Evolutionary conservation across 179 eudicot species (phyloP), one percentile per base, ranked within the genome.

Genomic region (Drosera spatulata): DNA sequence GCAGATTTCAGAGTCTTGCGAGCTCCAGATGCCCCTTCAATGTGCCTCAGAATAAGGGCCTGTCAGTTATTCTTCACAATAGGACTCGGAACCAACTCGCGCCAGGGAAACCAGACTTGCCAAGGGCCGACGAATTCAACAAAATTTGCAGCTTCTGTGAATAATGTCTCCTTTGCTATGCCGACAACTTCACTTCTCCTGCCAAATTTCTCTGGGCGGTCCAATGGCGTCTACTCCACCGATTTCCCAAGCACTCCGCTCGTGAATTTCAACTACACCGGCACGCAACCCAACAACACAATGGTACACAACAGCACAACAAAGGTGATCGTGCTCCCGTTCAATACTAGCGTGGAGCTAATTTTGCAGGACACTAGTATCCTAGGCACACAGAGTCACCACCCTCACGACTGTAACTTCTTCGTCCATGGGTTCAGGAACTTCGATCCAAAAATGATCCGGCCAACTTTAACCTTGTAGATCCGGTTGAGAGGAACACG

Each of bases 361-460:
- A 75, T 86, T 37, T 6, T 86, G 78, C 95, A 86, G 54, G 95
- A 66, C 41, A 86, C 95, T 0, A 79, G 87, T 65, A 73, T 86
- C 41, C 40, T 81, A 0, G 77, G 82, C 8, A 82, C 84, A 3
- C 90, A 86, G 53, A 84, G 82, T 55, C 95, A 86, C 63, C 88
- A 85, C 51, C 78, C 80, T 4, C 93, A 85, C 55, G 88, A 86
- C 3, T 69, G 59, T 48, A 72, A 82, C 63, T 59, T 82, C 60
- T 82, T 59, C 3, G 73, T 78, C 1, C 81, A 77, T 61, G 88
- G 93, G 5, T 77, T 77, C 39, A 85, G 88, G 22, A 85, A 85
- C 46, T 85, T 70, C 7, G 73, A 82, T 53, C 84, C 1, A 61
- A 11, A 0, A 78, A 67, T 22, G 88, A 85, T 61, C 85, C 85